These are phyloP conservation scores for Fusarium praegraminearum DNA, from an alignment of 2,329 filamentous ascomycete species.

Conservation along the genomic window DNA sequence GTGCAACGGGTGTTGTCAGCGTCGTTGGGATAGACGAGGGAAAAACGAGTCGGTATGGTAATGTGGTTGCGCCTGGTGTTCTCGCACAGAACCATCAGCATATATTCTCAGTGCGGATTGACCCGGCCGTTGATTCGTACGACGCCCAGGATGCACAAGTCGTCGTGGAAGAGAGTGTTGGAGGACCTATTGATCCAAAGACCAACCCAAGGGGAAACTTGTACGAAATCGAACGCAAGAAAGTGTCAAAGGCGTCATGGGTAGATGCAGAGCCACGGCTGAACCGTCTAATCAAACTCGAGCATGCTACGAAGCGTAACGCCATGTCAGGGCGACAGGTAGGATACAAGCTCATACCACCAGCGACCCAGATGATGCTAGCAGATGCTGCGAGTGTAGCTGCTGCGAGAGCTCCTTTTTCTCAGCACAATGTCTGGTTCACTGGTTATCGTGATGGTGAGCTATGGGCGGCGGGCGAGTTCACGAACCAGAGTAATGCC, in stretches of 20 bases:
- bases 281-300: constrained; percentile 64
- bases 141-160: constrained; percentile 60
- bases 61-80: constrained; percentile 71
- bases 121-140: constrained; percentile 70
- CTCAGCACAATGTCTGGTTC: constrained; percentile 62
- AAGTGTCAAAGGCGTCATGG: constrained; percentile 60
- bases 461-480: constrained; percentile 64
- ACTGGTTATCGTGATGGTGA: constrained; percentile 63
- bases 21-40: constrained; percentile 68
- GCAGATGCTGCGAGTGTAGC: constrained; percentile 59
- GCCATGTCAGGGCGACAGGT: constrained; percentile 61
- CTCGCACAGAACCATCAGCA: constrained; percentile 78
- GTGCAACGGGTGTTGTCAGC: constrained; percentile 74
- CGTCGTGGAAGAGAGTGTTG: constrained; percentile 55
- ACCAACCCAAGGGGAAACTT: constrained; percentile 72
- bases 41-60: constrained; percentile 66
- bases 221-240: constrained; percentile 64
- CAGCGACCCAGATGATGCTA: constrained; percentile 60
- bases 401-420: constrained; percentile 59
- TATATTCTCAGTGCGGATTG: constrained; percentile 72
- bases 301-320: constrained; percentile 61
- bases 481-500: constrained; percentile 62
- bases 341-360: constrained; percentile 62
- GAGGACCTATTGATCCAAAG: constrained; percentile 56
- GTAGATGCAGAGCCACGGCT: constrained; percentile 65